phyloP scores from a whole-genome alignment of 306 rosid species.

The Begonia masoniana region DNA sequence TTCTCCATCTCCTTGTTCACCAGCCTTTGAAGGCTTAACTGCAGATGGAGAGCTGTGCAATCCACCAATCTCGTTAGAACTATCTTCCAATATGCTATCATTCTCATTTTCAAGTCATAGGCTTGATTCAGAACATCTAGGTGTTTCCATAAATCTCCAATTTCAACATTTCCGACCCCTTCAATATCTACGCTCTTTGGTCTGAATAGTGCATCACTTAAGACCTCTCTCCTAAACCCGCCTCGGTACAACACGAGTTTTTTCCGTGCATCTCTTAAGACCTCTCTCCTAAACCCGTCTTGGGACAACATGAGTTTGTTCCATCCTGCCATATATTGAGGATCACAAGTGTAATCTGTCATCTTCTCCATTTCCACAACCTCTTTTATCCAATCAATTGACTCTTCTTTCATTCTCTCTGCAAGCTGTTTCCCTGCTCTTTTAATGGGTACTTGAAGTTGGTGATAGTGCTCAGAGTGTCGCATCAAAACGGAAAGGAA shows the following conservation, averaged over 20 bases:
- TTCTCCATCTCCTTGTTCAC: slow-evolving; percentile 12
- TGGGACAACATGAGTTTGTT: slow-evolving; percentile 9
- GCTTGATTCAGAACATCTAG: slow-evolving; percentile 12
- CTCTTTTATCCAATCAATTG: slow-evolving; percentile 11
- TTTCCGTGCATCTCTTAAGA: not conserved
- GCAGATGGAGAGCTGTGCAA: slow-evolving; percentile 12
- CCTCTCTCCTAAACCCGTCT: not conserved
- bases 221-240: not conserved
- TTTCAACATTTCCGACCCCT: slow-evolving; percentile 1
- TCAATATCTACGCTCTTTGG: not conserved
- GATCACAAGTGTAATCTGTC: slow-evolving; percentile 13
- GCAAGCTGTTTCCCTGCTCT: slow-evolving; percentile 6
- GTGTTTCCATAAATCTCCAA: slow-evolving; percentile 6
- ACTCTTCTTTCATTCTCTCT: slow-evolving; percentile 6
- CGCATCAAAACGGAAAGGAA: slow-evolving; percentile 12
- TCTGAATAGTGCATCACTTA: not conserved
- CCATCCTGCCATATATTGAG: slow-evolving; percentile 8
- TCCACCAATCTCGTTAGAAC: slow-evolving; percentile 14
- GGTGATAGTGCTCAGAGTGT: slow-evolving; percentile 10
- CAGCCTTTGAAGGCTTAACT: slow-evolving; percentile 8
- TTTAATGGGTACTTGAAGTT: slow-evolving; percentile 12
- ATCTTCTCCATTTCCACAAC: slow-evolving; percentile 12
- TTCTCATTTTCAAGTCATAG: slow-evolving; percentile 14
- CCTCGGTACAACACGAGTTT: slow-evolving; percentile 6
- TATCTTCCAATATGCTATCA: slow-evolving; percentile 13